Conservation (phyloP, 176 grass and related monocot species). For the Ananas comosus region DNA sequence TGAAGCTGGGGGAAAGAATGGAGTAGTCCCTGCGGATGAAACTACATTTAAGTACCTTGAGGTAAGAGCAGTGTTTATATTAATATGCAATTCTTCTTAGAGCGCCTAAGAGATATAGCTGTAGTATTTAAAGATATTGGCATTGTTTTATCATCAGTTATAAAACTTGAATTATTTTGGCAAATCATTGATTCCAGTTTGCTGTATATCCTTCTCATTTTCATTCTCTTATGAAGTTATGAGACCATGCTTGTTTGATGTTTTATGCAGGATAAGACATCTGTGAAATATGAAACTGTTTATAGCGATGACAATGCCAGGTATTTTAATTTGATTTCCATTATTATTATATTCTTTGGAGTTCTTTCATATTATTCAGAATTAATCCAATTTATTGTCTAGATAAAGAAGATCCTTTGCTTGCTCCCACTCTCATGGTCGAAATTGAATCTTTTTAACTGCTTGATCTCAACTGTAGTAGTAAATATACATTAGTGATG, state of each 20-base stretch:
- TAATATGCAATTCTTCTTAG: neutral
- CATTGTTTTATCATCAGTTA: no score
- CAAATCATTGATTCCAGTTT: neutral
- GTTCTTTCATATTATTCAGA: no score
- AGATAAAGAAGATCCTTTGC: no score
- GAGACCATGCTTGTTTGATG: neutral
- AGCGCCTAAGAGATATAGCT: neutral
- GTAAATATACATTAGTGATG: neutral
- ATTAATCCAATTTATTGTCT: no score
- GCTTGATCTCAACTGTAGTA: no score
- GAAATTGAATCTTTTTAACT: no score
- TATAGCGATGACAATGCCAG: slow-evolving; percentile 76
- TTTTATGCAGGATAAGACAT: slow-evolving; percentile 55
- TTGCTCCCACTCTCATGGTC: no score
- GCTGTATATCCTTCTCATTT: neutral
- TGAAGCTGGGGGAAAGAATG: slow-evolving; percentile 93
- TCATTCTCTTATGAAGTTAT: neutral
- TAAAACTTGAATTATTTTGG: no score
- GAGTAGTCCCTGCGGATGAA: slow-evolving; percentile 65
- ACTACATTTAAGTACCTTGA: slow-evolving; percentile 95
- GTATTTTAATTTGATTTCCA: slow-evolving; percentile 28
- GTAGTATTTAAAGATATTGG: no score
- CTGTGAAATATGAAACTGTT: slow-evolving; percentile 52
- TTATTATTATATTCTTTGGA: no score
- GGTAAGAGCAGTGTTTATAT: slow-evolving; percentile 20